A percentile compares a stretch with the other conserved stretches of the same genome.
Conservation (phyloP, 306 rosid genomes). For the Oemleria cerasiformis region DNA sequence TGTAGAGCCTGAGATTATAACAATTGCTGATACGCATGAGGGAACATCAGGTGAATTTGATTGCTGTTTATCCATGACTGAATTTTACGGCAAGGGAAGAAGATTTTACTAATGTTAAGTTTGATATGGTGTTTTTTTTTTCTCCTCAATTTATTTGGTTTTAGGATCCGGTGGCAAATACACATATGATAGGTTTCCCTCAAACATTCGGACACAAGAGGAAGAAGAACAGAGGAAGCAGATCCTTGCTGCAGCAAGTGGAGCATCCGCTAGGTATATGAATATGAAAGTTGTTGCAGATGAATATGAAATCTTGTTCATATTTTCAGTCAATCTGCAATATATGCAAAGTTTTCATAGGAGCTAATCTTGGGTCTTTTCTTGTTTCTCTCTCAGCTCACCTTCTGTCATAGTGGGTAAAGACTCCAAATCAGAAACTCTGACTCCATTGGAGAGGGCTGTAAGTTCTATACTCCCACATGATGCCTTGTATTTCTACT, state of each 20-base stretch:
- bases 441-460: conserved; percentile 91
- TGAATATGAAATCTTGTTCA: conserved; percentile 5
- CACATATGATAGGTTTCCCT: conserved; percentile 85
- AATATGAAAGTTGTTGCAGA: conserved; percentile 11
- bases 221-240: conserved; percentile 92
- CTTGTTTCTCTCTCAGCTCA: conserved; percentile 34
- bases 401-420: conserved; percentile 57
- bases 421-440: conserved; percentile 68
- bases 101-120: not conserved
- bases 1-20: conserved; percentile 81
- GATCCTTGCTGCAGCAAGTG: conserved; percentile 77
- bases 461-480: conserved; percentile 49
- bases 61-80: conserved; percentile 14
- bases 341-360: too few relatives aligned
- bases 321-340: conserved; percentile 17
- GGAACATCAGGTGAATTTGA: conserved; percentile 65
- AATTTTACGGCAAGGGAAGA: not conserved
- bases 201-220: conserved; percentile 72
- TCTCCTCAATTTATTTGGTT: conserved; percentile 17
- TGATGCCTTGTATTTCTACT: conserved; percentile 22
- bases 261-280: conserved; percentile 76
- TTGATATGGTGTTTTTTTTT: not conserved
- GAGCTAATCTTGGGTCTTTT: conserved; percentile 20
- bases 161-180: conserved; percentile 78
- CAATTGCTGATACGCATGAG: conserved; percentile 75